Conservation (phyloP, 139 green algal genomes). For the Ettlia oleoabundans region DNA sequence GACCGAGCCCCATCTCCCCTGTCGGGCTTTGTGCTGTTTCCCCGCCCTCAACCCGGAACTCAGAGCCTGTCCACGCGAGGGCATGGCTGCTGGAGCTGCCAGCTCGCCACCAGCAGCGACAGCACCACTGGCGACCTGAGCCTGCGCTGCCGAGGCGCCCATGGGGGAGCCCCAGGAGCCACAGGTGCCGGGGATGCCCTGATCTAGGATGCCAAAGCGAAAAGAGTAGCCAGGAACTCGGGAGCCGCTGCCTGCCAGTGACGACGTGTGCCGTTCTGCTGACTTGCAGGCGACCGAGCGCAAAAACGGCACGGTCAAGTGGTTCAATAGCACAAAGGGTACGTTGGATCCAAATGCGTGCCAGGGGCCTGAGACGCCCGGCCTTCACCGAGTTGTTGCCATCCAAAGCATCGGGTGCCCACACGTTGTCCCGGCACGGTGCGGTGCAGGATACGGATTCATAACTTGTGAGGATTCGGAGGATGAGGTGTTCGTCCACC, state of each 20-base stretch:
- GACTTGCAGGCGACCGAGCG: slow-evolving; percentile 27
- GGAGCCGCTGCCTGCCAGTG: neutral
- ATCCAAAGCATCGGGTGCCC: neutral
- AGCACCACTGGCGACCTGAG: slow-evolving; percentile 1
- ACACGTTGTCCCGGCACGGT: neutral
- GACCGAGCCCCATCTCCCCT: too few relatives aligned
- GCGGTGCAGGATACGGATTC: slow-evolving; percentile 68
- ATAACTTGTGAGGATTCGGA: slow-evolving; percentile 86
- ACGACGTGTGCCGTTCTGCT: neutral
- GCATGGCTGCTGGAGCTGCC: slow-evolving; percentile 16
- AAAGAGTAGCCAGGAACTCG: neutral
- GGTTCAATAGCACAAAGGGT: slow-evolving; percentile 92
- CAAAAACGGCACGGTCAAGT: slow-evolving; percentile 77
- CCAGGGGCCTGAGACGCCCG: neutral
- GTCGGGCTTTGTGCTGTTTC: neutral
- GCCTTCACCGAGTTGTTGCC: neutral
- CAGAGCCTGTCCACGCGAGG: slow-evolving; percentile 12
- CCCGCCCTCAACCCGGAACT: neutral
- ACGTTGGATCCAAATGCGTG: neutral
- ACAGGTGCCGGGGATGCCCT: neutral
- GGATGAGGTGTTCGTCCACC: slow-evolving; percentile 96
- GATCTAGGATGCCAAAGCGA: neutral
- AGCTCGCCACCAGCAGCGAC: slow-evolving; percentile 5
- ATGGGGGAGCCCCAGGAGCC: slow-evolving; percentile 25
- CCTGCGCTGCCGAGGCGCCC: neutral